These are phyloP conservation scores for Aspergillus steynii DNA, from an alignment of 495 filamentous ascomycete species.

Conservation along the genomic window DNA sequence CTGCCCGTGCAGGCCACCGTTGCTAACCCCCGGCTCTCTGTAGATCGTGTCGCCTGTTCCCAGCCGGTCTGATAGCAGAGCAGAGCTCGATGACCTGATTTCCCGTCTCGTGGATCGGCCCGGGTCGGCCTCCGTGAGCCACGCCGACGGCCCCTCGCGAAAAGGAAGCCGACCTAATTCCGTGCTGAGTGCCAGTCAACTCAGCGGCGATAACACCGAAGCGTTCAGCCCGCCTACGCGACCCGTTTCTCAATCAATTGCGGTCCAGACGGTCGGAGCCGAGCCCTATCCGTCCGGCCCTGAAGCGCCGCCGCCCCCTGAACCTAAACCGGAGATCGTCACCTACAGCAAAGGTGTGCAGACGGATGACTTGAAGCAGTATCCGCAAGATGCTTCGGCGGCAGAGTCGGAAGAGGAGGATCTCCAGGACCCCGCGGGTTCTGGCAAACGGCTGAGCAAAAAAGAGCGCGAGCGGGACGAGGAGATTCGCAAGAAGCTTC, in stretches of 20 bases:
- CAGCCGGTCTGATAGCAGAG: conserved; percentile 66
- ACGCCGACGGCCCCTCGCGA: conserved; percentile 61
- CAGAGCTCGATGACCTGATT: conserved; percentile 83
- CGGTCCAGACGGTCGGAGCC: conserved; percentile 69
- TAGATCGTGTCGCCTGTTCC: conserved; percentile 71
- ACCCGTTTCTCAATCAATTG: conserved; percentile 48
- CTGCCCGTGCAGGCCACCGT: neutral
- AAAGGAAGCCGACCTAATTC: conserved; percentile 82
- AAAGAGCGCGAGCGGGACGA: conserved; percentile 80
- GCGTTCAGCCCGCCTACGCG: conserved; percentile 34
- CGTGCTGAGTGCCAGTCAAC: conserved; percentile 70
- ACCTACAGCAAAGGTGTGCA: conserved; percentile 97
- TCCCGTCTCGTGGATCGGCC: conserved; percentile 75
- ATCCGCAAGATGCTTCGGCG: conserved; percentile 28
- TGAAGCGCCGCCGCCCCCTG: conserved; percentile 72
- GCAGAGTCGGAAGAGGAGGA: conserved; percentile 70
- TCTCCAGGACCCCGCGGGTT: conserved; percentile 43
- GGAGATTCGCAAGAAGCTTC: conserved; percentile 79
- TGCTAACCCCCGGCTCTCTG: neutral
- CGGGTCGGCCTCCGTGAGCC: conserved; percentile 69
- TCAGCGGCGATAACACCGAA: conserved; percentile 71
- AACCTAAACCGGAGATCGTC: conserved; percentile 74
- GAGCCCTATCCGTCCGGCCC: conserved; percentile 65
- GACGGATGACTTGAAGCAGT: conserved; percentile 53
- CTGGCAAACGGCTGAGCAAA: conserved; percentile 68